A percentile compares a stretch with the other conserved stretches of the same genome.
These are phyloP conservation scores for Tremellales sp. DNA, from an alignment of 1,284 basidiomycete species.

Conservation along the genomic window DNA sequence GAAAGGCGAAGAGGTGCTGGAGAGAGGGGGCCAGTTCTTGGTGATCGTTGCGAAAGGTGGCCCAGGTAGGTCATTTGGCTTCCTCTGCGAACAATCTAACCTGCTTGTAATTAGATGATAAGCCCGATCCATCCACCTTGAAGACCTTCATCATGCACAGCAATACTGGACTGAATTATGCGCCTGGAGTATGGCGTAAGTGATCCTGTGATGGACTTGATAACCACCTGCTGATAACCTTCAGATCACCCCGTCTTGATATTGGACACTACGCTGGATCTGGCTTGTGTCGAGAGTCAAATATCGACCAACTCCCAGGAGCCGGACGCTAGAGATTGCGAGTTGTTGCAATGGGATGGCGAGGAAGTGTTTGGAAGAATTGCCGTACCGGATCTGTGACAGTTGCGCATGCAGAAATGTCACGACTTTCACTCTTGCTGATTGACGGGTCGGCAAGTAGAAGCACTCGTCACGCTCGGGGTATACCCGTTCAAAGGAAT, in stretches of 20 bases:
- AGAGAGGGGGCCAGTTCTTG: conserved; percentile 38
- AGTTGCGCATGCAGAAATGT: no score
- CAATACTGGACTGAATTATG: conserved; percentile 77
- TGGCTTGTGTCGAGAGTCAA: conserved; percentile 49
- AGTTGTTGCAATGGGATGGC: conserved; percentile 38
- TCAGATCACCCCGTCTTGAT: conserved; percentile 47
- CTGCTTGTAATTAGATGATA: conserved; percentile 54
- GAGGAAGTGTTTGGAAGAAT: conserved; percentile 33
- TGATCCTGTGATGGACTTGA: conserved; percentile 21
- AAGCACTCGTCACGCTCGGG: no score
- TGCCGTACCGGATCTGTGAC: conserved; percentile 24
- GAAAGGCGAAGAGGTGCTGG: conserved; percentile 39
- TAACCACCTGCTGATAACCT: not conserved
- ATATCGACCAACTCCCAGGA: conserved; percentile 37
- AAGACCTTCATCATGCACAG: conserved; percentile 71
- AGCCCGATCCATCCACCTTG: conserved; percentile 58
- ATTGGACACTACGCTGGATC: conserved; percentile 45
- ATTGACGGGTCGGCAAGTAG: no score
- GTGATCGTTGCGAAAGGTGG: conserved; percentile 81
- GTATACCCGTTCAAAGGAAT: no score
- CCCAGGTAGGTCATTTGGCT: conserved; percentile 32
- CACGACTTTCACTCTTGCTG: no score
- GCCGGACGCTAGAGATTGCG: conserved; percentile 42
- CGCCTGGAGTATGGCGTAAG: conserved; percentile 82
- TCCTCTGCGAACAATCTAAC: not conserved